Conservation (phyloP, 768 basidiomycete genomes). For the Phanerodontia chrysosporium region DNA sequence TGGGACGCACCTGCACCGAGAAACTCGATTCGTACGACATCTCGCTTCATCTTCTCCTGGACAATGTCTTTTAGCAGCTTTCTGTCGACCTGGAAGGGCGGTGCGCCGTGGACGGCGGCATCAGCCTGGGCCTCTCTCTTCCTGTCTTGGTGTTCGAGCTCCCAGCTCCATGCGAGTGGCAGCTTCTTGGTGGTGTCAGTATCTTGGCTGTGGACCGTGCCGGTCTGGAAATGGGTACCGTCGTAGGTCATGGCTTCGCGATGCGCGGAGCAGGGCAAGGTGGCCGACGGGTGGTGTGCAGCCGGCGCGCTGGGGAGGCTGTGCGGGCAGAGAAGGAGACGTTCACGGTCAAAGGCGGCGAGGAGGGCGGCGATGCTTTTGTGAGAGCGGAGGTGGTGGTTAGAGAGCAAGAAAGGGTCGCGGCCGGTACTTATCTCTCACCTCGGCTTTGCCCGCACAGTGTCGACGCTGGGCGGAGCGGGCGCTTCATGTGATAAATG, state of each 20-base stretch:
- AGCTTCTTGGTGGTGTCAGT: slow-evolving; percentile 7
- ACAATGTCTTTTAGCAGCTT: slow-evolving; percentile 74
- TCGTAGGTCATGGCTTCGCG: neutral
- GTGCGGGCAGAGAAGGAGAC: neutral
- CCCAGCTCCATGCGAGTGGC: slow-evolving; percentile 64
- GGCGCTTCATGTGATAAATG: slow-evolving; percentile 6
- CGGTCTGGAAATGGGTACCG: slow-evolving; percentile 2
- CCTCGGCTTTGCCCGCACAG: slow-evolving; percentile 18
- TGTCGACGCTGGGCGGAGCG: slow-evolving; percentile 1
- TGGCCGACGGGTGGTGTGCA: neutral
- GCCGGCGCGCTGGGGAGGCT: neutral
- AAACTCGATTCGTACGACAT: slow-evolving; percentile 69
- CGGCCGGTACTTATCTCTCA: slow-evolving; percentile 22
- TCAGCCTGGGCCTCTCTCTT: slow-evolving; percentile 61
- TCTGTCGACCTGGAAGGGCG: slow-evolving; percentile 74
- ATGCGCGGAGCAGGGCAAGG: neutral
- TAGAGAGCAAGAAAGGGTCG: slow-evolving; percentile 12
- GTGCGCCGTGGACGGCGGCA: slow-evolving; percentile 52
- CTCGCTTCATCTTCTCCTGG: slow-evolving; percentile 58
- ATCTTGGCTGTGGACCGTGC: neutral
- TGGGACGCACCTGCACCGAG: slow-evolving; percentile 62
- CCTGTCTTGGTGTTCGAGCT: slow-evolving; percentile 66
- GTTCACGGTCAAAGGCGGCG: slow-evolving; percentile 13
- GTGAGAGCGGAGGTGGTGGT: slow-evolving; percentile 14
- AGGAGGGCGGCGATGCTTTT: slow-evolving; percentile 18